These are phyloP conservation scores for Aquilaria sinensis DNA, from an alignment of 345 rosid genomes.

Conservation along the genomic window DNA sequence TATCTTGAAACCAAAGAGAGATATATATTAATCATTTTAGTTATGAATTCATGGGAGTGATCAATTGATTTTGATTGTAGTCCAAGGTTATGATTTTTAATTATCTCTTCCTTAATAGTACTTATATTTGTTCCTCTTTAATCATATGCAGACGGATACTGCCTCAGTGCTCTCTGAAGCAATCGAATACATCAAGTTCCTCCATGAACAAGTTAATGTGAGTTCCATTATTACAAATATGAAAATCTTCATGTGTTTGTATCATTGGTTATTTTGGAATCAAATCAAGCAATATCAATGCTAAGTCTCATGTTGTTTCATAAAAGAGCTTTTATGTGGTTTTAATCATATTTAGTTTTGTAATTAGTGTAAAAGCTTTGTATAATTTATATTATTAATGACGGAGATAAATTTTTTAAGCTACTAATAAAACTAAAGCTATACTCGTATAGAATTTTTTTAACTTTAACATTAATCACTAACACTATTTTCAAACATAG, in stretches of 20 bases:
- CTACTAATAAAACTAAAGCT: too few species aligned
- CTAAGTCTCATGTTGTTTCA: too few species aligned
- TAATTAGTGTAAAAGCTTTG: too few species aligned
- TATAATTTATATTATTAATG: too few species aligned
- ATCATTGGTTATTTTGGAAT: neutral
- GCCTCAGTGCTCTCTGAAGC: slow-evolving; percentile 99
- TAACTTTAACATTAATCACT: too few species aligned
- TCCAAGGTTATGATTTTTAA: neutral
- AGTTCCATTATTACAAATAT: slow-evolving; percentile 23
- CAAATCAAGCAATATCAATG: too few species aligned
- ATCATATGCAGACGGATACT: slow-evolving; percentile 83
- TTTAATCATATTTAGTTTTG: too few species aligned
- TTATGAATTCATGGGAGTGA: slow-evolving; percentile 2
- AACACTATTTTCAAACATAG: too few species aligned
- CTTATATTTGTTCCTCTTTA: slow-evolving; percentile 18
- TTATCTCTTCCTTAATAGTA: neutral
- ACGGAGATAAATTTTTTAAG: too few species aligned
- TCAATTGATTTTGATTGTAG: slow-evolving; percentile 2
- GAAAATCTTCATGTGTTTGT: slow-evolving; percentile 6
- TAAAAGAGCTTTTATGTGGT: too few species aligned
- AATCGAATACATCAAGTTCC: slow-evolving; percentile 92
- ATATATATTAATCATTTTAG: slow-evolving; percentile 12
- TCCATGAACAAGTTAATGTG: slow-evolving; percentile 89
- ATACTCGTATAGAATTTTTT: too few species aligned
- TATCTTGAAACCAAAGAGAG: slow-evolving; percentile 9